Evolutionary conservation across 768 basidiomycete genomes (phyloP).

Genomic region (Boletus subparvulus): DNA sequence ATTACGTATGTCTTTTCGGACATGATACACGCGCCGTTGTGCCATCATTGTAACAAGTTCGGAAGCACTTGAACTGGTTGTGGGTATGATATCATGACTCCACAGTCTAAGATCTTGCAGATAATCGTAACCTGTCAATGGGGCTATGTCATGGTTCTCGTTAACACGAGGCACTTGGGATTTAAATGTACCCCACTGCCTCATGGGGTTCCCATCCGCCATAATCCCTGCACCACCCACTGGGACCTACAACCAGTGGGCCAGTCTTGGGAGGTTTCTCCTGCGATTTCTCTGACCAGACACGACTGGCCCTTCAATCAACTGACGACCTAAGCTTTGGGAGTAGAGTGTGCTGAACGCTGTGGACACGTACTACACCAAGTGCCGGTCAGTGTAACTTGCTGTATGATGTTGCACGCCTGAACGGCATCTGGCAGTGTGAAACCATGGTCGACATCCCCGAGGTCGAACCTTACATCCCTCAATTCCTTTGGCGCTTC

Average conservation of each 20-base stretch:
- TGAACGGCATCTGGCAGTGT: not conserved
- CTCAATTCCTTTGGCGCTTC: constrained; percentile 48
- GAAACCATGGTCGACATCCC: not conserved
- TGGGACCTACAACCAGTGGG: constrained; percentile 4
- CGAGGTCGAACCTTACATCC: constrained; percentile 40
- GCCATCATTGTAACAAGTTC: not conserved
- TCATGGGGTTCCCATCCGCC: constrained; percentile 1
- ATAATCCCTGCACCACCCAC: not conserved
- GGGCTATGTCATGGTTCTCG: constrained; percentile 13
- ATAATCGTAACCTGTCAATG: not conserved
- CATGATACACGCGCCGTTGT: too few species aligned
- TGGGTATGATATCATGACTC: constrained; percentile 8
- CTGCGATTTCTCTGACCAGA: not conserved
- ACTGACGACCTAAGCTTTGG: not conserved
- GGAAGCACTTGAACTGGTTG: not conserved
- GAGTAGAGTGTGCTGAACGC: not conserved
- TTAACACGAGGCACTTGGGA: constrained; percentile 9
- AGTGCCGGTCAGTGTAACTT: not conserved
- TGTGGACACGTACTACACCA: not conserved
- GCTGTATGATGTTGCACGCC: not conserved
- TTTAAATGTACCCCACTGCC: constrained; percentile 7
- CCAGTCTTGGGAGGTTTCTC: not conserved
- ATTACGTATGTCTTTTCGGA: not conserved
- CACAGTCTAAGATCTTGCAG: not conserved
- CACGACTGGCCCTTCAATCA: not conserved